Base-by-base conservation (phyloP, 108 stramenopile genomes). In the Cyclotella cryptica region DNA sequence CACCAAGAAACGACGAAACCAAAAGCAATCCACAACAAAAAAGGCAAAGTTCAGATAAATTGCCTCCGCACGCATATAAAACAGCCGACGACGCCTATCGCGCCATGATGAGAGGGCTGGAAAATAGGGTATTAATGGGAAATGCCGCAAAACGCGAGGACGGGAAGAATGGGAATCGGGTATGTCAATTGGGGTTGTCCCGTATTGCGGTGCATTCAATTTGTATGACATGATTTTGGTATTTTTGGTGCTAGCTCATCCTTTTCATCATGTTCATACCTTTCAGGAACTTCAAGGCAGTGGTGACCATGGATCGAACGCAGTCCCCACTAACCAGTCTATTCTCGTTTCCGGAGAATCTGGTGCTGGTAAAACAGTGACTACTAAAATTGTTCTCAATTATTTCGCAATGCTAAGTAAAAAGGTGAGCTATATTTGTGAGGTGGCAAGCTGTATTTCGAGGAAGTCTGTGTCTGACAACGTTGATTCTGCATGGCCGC, bases 51-150 rank as follows among this genome's bases (percentile, higher is more conserved):
- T 45, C 35, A 24, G 24, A 64, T 35, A 61, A 61, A 61, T 39
- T 61, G 35, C 86, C 90, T 19, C 94, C 94, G 11, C 94, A 95
- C 78, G 85, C 88, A 0, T 95, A 92, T 73, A 88, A 84, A 9
- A 86, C 97, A 43, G 97, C 98, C 4, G 96, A 99, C 83, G 91
- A 89, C 71, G 94, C 96, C 29, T 99, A 96, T 75, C 77, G 93
- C 26, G 74, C 78, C 66, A 89, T 97, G 88, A 77, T 90, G 57
- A 53, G 79, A 8, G 71, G 72, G 26, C 60, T 89, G n/a, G 78
- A 84, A 68, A 61, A 61, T 61, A 15, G 35, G 15, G 35, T 61
- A 12, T 78, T 72, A 43, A 61, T 46, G 49, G 64, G 85, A 64
- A 77, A 85, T 22, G 74, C 24, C 24, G 9, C 29, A 3, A 44